phyloP scores from a whole-genome alignment of 257 asterid species.

The Gentiana macrophylla region DNA sequence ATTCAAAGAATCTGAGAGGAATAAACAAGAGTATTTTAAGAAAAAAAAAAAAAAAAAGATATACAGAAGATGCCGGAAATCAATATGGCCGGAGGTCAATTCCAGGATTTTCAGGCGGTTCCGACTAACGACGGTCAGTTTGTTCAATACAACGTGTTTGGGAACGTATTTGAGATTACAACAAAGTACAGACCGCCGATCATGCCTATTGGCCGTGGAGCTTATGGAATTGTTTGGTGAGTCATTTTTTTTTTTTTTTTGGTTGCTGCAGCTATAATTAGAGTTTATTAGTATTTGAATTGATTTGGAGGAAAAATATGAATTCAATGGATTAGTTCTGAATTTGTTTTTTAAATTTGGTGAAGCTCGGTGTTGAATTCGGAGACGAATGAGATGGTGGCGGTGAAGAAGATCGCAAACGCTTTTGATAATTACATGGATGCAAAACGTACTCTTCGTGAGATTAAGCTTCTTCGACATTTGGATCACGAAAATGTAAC shows the following conservation, averaged over 20 bases:
- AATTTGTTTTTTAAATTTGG: not conserved
- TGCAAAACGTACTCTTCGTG: constrained; percentile 91
- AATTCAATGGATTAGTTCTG: no score
- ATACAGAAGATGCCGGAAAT: constrained; percentile 30
- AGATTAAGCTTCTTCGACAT: constrained; percentile 30
- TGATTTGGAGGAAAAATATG: no score
- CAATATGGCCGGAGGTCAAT: constrained; percentile 28
- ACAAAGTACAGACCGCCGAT: constrained; percentile 75
- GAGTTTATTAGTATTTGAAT: no score
- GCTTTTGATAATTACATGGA: constrained; percentile 90
- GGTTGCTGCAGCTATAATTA: no score
- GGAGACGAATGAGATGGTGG: constrained; percentile 91
- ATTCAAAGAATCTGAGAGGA: not conserved
- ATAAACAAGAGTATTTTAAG: not conserved
- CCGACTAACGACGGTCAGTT: constrained; percentile 68
- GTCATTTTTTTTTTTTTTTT: not conserved
- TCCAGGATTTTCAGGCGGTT: constrained; percentile 62
- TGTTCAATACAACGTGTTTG: constrained; percentile 63
- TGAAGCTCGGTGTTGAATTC: constrained; percentile 70
- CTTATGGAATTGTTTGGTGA: constrained; percentile 81
- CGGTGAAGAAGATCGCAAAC: constrained; percentile 77
- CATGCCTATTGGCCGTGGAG: constrained; percentile 97
- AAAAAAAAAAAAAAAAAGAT: not conserved
- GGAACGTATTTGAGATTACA: constrained; percentile 68
- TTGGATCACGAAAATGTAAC: no score